These are phyloP conservation scores for Phycomyces blakesleeanus DNA, from an alignment of 192 early-diverging fungal genomes.

Conservation along the genomic window DNA sequence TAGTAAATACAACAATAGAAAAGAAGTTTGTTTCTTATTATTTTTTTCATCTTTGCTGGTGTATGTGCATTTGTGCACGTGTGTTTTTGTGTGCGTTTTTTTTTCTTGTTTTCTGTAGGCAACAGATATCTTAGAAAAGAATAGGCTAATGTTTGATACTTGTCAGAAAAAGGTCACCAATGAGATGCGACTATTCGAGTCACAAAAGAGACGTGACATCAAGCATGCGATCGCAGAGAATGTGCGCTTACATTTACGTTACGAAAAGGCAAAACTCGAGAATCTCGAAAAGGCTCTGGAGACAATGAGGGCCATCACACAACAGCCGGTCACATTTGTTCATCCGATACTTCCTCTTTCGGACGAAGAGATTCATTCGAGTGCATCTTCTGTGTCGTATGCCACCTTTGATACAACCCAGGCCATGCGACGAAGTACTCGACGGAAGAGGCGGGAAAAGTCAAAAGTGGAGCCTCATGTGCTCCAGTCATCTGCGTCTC, in stretches of 20 bases:
- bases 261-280: conserved; percentile 38
- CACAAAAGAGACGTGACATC: conserved; percentile 41
- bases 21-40: too few species aligned
- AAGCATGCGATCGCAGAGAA: conserved; percentile 33
- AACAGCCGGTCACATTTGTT: not conserved
- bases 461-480: conserved; percentile 3
- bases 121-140: conserved; percentile 14
- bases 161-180: conserved; percentile 39
- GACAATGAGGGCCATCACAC: conserved; percentile 15
- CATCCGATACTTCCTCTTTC: not conserved
- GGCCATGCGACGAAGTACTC: conserved; percentile 10
- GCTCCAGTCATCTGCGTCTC: conserved; percentile 31
- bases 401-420: not conserved
- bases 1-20: too few species aligned
- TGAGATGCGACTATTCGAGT: conserved; percentile 44
- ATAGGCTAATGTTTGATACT: conserved; percentile 30
- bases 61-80: too few species aligned
- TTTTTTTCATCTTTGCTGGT: too few species aligned
- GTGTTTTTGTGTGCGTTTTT: too few species aligned
- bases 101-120: conserved; percentile 34
- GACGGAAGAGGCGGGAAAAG: conserved; percentile 13
- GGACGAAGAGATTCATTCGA: not conserved
- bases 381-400: not conserved
- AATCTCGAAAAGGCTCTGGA: conserved; percentile 39
- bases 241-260: conserved; percentile 32